Evolutionary conservation across 306 rosid genomes (phyloP).

Genomic region (Benincasa hispida): DNA sequence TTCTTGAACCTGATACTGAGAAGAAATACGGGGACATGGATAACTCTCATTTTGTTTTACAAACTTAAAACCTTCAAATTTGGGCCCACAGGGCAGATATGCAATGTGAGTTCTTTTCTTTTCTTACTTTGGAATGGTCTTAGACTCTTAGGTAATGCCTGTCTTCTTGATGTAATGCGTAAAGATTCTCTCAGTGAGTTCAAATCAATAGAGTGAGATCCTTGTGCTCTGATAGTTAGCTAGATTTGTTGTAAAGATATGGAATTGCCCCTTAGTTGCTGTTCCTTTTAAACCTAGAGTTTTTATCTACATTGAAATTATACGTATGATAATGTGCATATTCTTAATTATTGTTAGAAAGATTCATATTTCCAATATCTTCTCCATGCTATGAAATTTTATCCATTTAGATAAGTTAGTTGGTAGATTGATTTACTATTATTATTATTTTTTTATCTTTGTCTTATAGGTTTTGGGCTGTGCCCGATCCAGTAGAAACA

Average conservation of each 20-base stretch:
- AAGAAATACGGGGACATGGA: neutral
- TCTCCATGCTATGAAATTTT: neutral
- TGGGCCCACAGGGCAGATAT: neutral
- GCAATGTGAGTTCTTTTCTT: neutral
- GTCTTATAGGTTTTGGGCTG: slow-evolving; percentile 25
- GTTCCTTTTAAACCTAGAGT: neutral
- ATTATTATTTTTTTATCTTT: neutral
- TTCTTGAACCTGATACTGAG: neutral
- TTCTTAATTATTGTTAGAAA: neutral
- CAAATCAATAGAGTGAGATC: neutral
- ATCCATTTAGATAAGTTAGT: neutral
- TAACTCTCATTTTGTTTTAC: neutral
- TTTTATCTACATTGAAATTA: neutral
- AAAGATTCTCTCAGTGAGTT: neutral
- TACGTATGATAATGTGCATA: neutral
- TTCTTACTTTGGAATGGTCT: neutral
- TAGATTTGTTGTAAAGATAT: neutral
- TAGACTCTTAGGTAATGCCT: neutral
- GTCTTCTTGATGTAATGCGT: neutral
- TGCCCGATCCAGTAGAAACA: slow-evolving; percentile 20
- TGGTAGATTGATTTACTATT: neutral
- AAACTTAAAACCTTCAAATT: neutral
- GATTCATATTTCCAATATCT: neutral
- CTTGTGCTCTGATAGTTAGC: neutral
- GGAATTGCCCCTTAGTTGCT: neutral